These are phyloP conservation scores for Tricholoma flavovirens DNA, from an alignment of 768 basidiomycete genomes.

Conservation along the genomic window DNA sequence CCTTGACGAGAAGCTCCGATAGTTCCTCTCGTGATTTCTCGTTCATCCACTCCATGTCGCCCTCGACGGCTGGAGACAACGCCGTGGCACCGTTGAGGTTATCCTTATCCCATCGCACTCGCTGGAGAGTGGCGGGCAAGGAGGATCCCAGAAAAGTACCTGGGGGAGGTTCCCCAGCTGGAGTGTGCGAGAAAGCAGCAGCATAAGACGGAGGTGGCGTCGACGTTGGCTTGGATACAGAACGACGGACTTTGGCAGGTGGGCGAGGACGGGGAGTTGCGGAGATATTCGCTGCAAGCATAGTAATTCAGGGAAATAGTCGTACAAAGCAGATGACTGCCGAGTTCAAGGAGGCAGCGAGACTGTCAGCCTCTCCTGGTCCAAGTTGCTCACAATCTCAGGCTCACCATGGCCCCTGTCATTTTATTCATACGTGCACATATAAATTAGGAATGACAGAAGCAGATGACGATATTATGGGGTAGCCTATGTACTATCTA, in stretches of 20 bases:
- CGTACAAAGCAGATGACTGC: not conserved
- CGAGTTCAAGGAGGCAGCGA: constrained; percentile 1
- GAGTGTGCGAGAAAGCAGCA: constrained; percentile 31
- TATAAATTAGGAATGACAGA: not conserved
- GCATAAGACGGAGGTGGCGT: constrained; percentile 41
- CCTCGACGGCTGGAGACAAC: constrained; percentile 17
- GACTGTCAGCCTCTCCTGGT: constrained; percentile 2
- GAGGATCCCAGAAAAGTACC: constrained; percentile 33
- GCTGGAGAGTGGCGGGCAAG: constrained; percentile 30
- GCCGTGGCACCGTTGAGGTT: constrained; percentile 6
- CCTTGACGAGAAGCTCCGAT: constrained; percentile 61
- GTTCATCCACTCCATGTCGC: constrained; percentile 41
- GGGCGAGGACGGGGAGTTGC: constrained; percentile 64
- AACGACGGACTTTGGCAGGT: constrained; percentile 60
- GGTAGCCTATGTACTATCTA: constrained; percentile 7
- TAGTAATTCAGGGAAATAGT: constrained; percentile 7
- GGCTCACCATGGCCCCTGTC: too few species aligned
- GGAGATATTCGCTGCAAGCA: constrained; percentile 29
- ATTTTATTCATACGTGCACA: too few species aligned
- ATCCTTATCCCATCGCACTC: constrained; percentile 19
- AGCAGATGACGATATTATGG: not conserved
- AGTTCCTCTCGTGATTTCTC: constrained; percentile 73
- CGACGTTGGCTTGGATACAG: constrained; percentile 30
- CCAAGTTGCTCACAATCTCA: too few species aligned
- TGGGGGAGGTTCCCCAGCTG: constrained; percentile 14